Base-by-base conservation (phyloP, 1,139 yeast species). In the Debaryomyces subglobosus region DNA sequence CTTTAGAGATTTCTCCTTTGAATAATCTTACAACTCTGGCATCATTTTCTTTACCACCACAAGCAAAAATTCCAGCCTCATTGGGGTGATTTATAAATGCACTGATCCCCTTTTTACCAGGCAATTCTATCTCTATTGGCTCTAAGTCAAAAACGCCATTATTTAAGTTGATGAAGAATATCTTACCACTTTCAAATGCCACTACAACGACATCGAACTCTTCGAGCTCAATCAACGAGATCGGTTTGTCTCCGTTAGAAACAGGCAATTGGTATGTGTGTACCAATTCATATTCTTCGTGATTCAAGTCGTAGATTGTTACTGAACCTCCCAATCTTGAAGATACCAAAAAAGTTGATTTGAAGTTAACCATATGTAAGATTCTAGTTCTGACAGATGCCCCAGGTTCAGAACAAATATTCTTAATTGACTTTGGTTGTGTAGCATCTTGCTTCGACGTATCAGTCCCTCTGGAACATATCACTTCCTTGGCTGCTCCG, bases 11-110 rank as follows among this genome's bases (percentile, higher is more conserved):
- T 18, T 56, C 60, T 23, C 54, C 55, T 4, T 67, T 67, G 44
- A 69, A 73, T 15, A 85, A 52, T 45, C 73, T 65, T 1, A 83
- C 65, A 18, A 87, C 65, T 51, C 79, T 79, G 3, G 86, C 68
- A 56, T 86, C 86, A 53, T 82, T 81, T 56, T 87, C 91, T 61
- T 86, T 82, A 39, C 95, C 96, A 43, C 94, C 96, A 59, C 71
- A 79, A 0, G 89, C 92, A 65, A 83, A 80, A 2, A 82, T 63
- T 18, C 81, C 78, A 25, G 63, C 60, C 34, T 66, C 67, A 40
- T 65, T 62, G 7, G 82, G 79, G 64, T 78, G 78, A 49, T 76
- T 58, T 36, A 71, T 65, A 58, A 81, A 78, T 30, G 82, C 65
- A 49, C 74, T 68, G 46, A 86, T 63, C 6, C 79, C 78, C 12